These are phyloP conservation scores for Cardamine resedifolia DNA, from an alignment of 345 rosid species.

Conservation along the genomic window DNA sequence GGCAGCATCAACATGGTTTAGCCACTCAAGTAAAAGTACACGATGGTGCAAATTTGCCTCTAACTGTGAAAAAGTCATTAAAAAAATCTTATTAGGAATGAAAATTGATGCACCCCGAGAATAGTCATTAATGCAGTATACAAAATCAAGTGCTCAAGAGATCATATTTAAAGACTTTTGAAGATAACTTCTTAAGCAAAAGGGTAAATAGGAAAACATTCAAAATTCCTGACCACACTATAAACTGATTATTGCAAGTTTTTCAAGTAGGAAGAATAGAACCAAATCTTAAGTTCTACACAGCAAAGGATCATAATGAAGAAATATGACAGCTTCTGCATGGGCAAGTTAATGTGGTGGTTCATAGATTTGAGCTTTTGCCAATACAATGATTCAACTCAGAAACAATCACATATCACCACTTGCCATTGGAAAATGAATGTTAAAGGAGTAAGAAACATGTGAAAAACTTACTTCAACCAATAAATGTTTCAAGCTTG, in stretches of 20 bases:
- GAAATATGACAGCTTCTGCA: slow-evolving; percentile 10
- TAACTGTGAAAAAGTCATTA: slow-evolving; percentile 53
- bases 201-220: slow-evolving; percentile 11
- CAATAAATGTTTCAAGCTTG: slow-evolving; percentile 54
- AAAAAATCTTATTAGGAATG: slow-evolving; percentile 16
- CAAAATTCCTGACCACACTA: slow-evolving; percentile 11
- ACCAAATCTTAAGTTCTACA: slow-evolving; percentile 19
- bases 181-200: neutral
- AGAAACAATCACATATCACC: neutral
- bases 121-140: slow-evolving; percentile 13
- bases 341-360: neutral
- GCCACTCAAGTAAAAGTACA: slow-evolving; percentile 83
- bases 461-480: slow-evolving; percentile 52
- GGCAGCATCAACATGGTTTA: slow-evolving; percentile 67
- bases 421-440: slow-evolving; percentile 19
- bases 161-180: neutral
- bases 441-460: slow-evolving; percentile 9
- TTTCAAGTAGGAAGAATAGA: slow-evolving; percentile 15
- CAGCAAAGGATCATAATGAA: slow-evolving; percentile 4
- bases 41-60: slow-evolving; percentile 74
- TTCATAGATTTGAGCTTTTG: neutral
- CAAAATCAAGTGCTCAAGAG: slow-evolving; percentile 13
- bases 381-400: slow-evolving; percentile 4
- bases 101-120: slow-evolving; percentile 10
- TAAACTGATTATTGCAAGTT: slow-evolving; percentile 9